These are phyloP conservation scores for Fagopyrum homotropicum DNA, from an alignment of 148 eudicot species.

Conservation along the genomic window DNA sequence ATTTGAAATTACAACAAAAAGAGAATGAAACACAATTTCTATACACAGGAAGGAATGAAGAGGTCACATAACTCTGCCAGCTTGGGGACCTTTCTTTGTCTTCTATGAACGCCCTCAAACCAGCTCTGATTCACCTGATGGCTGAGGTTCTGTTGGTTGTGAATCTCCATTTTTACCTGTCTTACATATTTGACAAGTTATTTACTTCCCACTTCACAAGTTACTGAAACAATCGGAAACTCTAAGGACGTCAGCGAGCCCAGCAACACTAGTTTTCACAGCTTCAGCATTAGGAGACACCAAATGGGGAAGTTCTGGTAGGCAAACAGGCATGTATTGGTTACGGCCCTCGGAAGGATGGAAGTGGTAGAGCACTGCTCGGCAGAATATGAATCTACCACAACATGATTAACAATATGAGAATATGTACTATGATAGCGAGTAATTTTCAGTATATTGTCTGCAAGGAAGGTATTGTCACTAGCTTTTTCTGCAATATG, in stretches of 20 bases:
- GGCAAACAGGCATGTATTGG: constrained; percentile 59
- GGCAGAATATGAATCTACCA: constrained; percentile 82
- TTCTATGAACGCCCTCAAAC: too few species aligned
- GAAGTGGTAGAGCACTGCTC: constrained; percentile 61
- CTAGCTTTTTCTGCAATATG: background rate
- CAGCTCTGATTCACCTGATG: too few species aligned
- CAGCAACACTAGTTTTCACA: constrained; percentile 50
- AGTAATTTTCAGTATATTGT: too few species aligned
- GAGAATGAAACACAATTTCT: too few species aligned
- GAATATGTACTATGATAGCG: too few species aligned
- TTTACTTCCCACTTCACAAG: background rate
- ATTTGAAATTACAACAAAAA: too few species aligned
- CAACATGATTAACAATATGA: background rate
- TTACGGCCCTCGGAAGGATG: constrained; percentile 48
- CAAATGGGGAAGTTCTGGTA: constrained; percentile 61
- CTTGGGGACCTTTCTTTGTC: too few species aligned
- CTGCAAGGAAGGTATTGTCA: background rate
- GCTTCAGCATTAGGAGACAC: constrained; percentile 63
- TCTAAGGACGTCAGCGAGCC: constrained; percentile 65
- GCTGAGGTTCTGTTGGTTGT: too few species aligned
- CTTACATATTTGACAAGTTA: too few species aligned
- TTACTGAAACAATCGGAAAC: constrained; percentile 51
- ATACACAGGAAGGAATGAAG: too few species aligned
- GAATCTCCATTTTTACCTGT: too few species aligned
- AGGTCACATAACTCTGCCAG: too few species aligned